Conservation (phyloP, 2,329 filamentous ascomycete genomes). For the Reticulascus tulasneorum region DNA sequence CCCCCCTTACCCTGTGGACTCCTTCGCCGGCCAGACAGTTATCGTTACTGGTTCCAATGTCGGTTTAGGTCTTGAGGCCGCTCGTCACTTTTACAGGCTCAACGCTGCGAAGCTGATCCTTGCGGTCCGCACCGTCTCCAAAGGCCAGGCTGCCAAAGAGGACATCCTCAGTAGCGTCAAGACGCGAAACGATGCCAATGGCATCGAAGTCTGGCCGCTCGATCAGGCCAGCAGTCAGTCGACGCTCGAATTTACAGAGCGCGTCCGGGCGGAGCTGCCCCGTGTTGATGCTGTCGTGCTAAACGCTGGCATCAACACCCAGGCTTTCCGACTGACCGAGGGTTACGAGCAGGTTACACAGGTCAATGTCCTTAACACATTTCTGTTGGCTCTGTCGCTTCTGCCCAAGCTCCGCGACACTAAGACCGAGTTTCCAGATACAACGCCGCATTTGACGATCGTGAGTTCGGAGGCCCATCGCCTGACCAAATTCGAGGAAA, state of each 20-base stretch:
- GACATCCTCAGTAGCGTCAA: constrained; percentile 27
- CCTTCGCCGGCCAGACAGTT: constrained; percentile 24
- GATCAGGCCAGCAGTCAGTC: constrained; percentile 45
- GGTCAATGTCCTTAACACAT: constrained; percentile 49
- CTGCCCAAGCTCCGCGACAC: constrained; percentile 47
- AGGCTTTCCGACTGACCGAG: constrained; percentile 29
- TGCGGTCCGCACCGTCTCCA: constrained; percentile 15
- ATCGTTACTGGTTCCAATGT: constrained; percentile 30
- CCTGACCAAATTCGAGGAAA: constrained; percentile 22
- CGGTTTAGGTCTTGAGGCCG: constrained; percentile 30
- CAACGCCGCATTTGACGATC: constrained; percentile 21
- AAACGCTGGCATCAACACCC: constrained; percentile 37
- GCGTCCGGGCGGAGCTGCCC: constrained; percentile 28
- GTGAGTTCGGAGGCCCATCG: constrained; percentile 22
- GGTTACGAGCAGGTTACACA: constrained; percentile 45
- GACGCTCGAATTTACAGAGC: constrained; percentile 38
- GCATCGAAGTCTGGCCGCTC: constrained; percentile 47
- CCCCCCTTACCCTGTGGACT: constrained; percentile 17
- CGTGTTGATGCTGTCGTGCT: constrained; percentile 40
- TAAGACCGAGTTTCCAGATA: constrained; percentile 15
- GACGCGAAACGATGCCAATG: constrained; percentile 12
- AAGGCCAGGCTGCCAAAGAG: constrained; percentile 25
- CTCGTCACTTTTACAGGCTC: constrained; percentile 20
- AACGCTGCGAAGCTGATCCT: constrained; percentile 14
- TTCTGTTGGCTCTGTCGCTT: constrained; percentile 45